phyloP scores from a whole-genome alignment of 805 yeast species.

The Kluyveromyces lactis region DNA sequence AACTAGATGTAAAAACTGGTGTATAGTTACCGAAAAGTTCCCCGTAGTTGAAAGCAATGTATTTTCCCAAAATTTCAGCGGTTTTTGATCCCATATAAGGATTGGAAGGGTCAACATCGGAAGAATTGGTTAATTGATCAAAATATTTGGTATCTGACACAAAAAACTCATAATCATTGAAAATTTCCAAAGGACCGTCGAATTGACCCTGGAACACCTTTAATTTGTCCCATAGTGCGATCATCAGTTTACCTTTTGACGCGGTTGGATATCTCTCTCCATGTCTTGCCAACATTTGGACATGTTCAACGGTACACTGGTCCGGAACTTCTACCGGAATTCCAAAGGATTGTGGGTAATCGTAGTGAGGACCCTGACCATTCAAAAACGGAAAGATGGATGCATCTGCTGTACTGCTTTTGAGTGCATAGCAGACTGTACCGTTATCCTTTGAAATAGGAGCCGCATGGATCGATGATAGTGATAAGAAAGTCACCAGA shows the following conservation, averaged over 20 bases:
- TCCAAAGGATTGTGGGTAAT: conserved; percentile 43
- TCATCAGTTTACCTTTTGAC: conserved; percentile 32
- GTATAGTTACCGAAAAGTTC: conserved; percentile 32
- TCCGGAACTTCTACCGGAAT: conserved; percentile 40
- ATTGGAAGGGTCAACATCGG: conserved; percentile 16
- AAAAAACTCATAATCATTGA: conserved; percentile 45
- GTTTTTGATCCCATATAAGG: conserved; percentile 41
- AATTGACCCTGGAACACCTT: conserved; percentile 26
- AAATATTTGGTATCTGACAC: conserved; percentile 32
- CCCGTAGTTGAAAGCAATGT: conserved; percentile 37
- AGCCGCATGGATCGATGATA: too few species aligned
- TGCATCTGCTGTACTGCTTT: too few species aligned
- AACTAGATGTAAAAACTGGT: conserved; percentile 42
- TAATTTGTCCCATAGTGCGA: conserved; percentile 15
- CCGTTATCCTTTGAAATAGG: too few species aligned
- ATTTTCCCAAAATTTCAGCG: conserved; percentile 38
- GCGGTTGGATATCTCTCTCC: conserved; percentile 69
- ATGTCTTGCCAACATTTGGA: conserved; percentile 66
- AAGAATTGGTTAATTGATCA: conserved; percentile 34
- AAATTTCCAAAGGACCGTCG: conserved; percentile 45
- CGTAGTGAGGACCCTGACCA: conserved; percentile 49
- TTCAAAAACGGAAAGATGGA: conserved; percentile 38
- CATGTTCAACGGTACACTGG: conserved; percentile 53
- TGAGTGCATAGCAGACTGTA: too few species aligned
- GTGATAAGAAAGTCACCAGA: too few species aligned